These are phyloP conservation scores for Marasmius fiardii DNA, from an alignment of 1,284 basidiomycete genomes.

Conservation along the genomic window DNA sequence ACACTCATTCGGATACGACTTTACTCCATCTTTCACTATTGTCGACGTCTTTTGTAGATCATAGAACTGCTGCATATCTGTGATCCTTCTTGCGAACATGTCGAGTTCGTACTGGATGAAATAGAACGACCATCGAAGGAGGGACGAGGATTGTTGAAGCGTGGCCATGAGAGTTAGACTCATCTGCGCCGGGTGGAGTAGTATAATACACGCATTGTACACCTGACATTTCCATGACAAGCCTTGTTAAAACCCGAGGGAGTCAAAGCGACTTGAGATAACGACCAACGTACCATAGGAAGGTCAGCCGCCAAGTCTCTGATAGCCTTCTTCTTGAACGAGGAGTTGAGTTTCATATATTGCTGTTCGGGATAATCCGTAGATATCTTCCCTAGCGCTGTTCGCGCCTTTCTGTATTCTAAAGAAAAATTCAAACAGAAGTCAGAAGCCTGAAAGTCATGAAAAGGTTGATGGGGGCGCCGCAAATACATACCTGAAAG, in stretches of 20 bases:
- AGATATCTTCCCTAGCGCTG: conserved; percentile 12
- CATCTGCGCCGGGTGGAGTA: neutral
- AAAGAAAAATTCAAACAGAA: neutral
- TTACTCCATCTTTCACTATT: conserved; percentile 2
- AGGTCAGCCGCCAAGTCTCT: conserved; percentile 10
- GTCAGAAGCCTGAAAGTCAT: neutral
- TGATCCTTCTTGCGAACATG: neutral
- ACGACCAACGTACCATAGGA: conserved; percentile 15
- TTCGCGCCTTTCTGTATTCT: conserved; percentile 15
- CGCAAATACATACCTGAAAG: neutral
- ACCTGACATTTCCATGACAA: neutral
- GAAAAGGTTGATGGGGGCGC: neutral
- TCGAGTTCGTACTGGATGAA: neutral
- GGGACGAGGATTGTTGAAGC: neutral
- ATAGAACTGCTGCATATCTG: neutral
- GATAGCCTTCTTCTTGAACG: neutral
- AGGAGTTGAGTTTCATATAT: neutral
- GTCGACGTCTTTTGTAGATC: neutral
- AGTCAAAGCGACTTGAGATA: too few species aligned
- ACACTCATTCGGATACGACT: conserved; percentile 1
- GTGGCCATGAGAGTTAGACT: neutral
- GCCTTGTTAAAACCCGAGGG: too few species aligned
- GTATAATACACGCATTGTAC: neutral
- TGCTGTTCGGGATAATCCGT: conserved; percentile 7
- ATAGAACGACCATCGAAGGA: neutral